Evolutionary conservation across 106 monocot species (phyloP), one percentile per base, ranked within the genome.

Genomic region (Dendrobium chrysotoxum): DNA sequence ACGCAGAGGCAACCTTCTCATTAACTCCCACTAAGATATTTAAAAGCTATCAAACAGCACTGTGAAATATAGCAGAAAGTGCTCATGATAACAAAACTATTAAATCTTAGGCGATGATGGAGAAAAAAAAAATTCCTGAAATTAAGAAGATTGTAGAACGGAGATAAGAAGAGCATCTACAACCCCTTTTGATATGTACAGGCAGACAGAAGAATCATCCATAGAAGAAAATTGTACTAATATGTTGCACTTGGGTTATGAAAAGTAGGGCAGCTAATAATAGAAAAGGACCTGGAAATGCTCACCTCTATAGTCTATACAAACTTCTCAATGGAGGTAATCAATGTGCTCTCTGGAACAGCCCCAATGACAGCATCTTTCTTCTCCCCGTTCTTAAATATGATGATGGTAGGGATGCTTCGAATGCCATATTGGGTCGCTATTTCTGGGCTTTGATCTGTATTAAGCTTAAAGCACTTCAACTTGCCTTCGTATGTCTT

Each of bases 381-480:
- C 88, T 86, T 88, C 83, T 89, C 88, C n/a, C 91, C 91, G 18
- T 84, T 83, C 70, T 84, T 89, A 31, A 91, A 91, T 13, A 91
- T 79, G 67, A 91, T 83, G 75, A 89, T 77, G 0, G 91, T 89
- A 7, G 91, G 91, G 38, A 91, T 91, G 81, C 91, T 91, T 26
- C 88, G 80, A 39, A 91, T 85, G n/a, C 91, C 85, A 74, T 87
- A 87, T 26, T 87, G 83, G 31, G 82, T 83, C 0, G 91, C 87
- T 7, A 87, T 83, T 18, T 91, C 87, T 0, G 88, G 91, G 58
- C 72, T 85, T 10, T 83, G 83, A 64, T 91, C 91, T 0, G 91
- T 91, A 78, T 89, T 91, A 79, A 91, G 78, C 79, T 91, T 91
- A 15, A 73, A 81, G 85, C 84, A 86, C 53, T 83, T 80, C 74